Evolutionary conservation across 1,284 basidiomycete species (phyloP), one percentile per base, ranked within the genome.

Genomic region (Ceratorhiza oryzae-sativae): DNA sequence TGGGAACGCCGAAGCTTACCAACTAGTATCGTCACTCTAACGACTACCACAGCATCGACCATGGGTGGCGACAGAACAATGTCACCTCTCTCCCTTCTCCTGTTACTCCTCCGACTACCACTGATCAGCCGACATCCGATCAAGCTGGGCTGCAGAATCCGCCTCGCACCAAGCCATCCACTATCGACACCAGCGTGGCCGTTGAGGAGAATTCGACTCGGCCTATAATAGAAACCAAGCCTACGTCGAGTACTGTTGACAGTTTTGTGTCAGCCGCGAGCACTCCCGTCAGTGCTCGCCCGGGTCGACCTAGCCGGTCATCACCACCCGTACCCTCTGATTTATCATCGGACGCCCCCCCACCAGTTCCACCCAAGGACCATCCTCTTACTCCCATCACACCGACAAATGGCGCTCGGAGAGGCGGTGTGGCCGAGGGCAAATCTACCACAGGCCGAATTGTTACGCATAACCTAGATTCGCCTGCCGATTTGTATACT

Each of bases 391-490:
- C 48, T 18, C 63, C 48, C 5, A 34, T 55, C 32, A 58, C 48
- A 12, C 71, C 45, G 36, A 27, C 56, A 9, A 46, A 59, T 39
- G 71, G 56, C 6, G 49, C 34, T 25, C 30, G 36, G 12, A 45
- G 18, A 20, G 30, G 25, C 56, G 25, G 53, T 30, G 49, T 18
- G 49, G 48, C 48, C 30, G 61, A 55, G 27, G 62, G 51, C 4
- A 72, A 68, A 45, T 68, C 71, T 46, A 63, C 49, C 13, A 72
- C 59, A 55, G 68, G 68, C 13, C 68, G 68, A 32, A 48, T 8
- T 41, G 46, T 71, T 42, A 71, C 68, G 25, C 71, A 63, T 34
- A 72, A 56, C 30, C 51, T 63, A 13, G 71, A 72, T 42, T 72
- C 59, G 15, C 61, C 63, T 8, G 63, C 53, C 13, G 67, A 71